Conservation (phyloP, 371 early-diverging fungal genomes). For the Saksenaea oblongispora region DNA sequence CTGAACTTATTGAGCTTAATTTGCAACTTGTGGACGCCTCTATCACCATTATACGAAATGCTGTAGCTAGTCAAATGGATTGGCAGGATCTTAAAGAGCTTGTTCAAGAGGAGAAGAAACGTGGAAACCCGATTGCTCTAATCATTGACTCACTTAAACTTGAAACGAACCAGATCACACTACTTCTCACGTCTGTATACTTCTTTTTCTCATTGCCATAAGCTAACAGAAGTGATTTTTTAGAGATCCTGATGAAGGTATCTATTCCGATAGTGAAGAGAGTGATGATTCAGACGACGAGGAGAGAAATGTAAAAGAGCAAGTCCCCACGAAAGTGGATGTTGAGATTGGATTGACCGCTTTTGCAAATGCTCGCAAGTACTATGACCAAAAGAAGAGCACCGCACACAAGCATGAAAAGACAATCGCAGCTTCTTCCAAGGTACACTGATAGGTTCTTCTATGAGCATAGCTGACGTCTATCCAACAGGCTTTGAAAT, state of each 20-base stretch:
- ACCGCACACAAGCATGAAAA: slow-evolving; percentile 88
- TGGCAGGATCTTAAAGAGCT: slow-evolving; percentile 92
- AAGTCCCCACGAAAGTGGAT: slow-evolving; percentile 59
- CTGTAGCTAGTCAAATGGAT: slow-evolving; percentile 92
- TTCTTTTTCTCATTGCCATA: background rate
- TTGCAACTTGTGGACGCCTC: slow-evolving; percentile 85
- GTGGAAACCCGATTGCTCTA: slow-evolving; percentile 80
- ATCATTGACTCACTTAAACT: slow-evolving; percentile 75
- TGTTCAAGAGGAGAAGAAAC: slow-evolving; percentile 78
- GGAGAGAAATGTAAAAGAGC: slow-evolving; percentile 21
- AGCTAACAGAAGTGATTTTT: background rate
- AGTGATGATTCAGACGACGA: slow-evolving; percentile 42
- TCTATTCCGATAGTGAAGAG: slow-evolving; percentile 21
- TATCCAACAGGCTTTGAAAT: slow-evolving; percentile 69
- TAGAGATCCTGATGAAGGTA: slow-evolving; percentile 42
- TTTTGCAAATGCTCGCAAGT: slow-evolving; percentile 90
- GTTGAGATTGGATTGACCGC: slow-evolving; percentile 87
- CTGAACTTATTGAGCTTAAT: slow-evolving; percentile 83
- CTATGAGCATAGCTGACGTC: background rate
- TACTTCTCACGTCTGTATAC: slow-evolving; percentile 47
- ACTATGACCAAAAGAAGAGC: slow-evolving; percentile 84
- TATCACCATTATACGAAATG: slow-evolving; percentile 81
- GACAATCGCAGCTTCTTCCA: slow-evolving; percentile 80
- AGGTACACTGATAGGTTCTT: slow-evolving; percentile 27
- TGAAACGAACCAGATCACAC: slow-evolving; percentile 71